Conservation (phyloP, 495 filamentous ascomycete genomes). For the Corynascus novoguineensis region DNA sequence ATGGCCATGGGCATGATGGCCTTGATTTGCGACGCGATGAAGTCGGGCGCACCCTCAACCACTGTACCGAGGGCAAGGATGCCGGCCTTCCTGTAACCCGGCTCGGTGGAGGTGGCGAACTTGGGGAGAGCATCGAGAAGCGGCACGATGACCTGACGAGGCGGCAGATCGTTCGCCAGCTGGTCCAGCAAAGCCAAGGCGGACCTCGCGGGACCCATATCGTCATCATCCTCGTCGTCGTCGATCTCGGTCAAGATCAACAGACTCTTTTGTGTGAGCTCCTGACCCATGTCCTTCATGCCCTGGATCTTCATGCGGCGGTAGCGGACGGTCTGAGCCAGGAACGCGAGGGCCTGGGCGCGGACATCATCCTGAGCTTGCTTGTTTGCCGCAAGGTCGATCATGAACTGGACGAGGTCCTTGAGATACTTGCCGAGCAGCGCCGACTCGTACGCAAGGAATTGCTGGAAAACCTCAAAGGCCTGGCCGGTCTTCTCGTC, state of each 20-base stretch:
- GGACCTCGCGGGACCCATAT: conserved; percentile 80
- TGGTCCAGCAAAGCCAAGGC: conserved; percentile 84
- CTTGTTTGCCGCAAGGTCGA: conserved; percentile 71
- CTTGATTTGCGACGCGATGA: conserved; percentile 82
- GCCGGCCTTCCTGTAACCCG: conserved; percentile 79
- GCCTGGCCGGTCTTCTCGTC: conserved; percentile 82
- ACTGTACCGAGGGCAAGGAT: conserved; percentile 89
- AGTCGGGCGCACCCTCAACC: conserved; percentile 94
- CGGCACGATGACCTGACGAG: conserved; percentile 90
- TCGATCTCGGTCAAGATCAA: conserved; percentile 83
- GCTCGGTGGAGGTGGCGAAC: conserved; percentile 66
- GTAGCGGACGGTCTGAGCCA: conserved; percentile 87
- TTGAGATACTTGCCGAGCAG: conserved; percentile 80
- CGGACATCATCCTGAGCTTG: conserved; percentile 75
- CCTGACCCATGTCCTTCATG: conserved; percentile 66
- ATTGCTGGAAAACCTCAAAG: conserved; percentile 96
- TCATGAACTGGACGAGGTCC: conserved; percentile 90
- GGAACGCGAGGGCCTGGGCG: conserved; percentile 84
- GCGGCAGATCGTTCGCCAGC: conserved; percentile 78
- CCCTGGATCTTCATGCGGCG: conserved; percentile 92
- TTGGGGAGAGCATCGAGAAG: conserved; percentile 75
- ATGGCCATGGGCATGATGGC: conserved; percentile 82
- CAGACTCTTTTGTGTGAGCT: conserved; percentile 78
- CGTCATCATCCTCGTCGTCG: conserved; percentile 84
- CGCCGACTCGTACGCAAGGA: conserved; percentile 83